Evolutionary conservation across 768 basidiomycete species (phyloP).

Genomic region (Xerocomellus amylosporus): DNA sequence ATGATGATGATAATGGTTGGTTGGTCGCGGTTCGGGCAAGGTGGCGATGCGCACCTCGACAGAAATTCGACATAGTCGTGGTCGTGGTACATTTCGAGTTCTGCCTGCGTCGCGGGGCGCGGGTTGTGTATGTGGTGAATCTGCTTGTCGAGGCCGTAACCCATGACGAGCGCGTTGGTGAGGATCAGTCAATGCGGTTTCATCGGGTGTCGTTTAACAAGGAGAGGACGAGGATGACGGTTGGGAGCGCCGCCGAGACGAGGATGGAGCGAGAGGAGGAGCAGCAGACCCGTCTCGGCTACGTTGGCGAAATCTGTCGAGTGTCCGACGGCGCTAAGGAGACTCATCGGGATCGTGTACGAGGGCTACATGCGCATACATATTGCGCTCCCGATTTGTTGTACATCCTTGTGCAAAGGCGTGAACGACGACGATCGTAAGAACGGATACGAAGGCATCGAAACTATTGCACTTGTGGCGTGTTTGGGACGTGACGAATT

Average conservation of each 20-base stretch:
- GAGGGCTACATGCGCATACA: constrained; percentile 68
- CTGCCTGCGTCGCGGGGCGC: constrained; percentile 81
- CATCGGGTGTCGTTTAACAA: constrained; percentile 95
- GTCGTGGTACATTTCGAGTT: constrained; percentile 90
- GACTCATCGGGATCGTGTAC: constrained; percentile 55
- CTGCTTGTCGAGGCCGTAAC: constrained; percentile 94
- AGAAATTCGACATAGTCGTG: constrained; percentile 95
- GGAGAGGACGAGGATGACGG: constrained; percentile 49
- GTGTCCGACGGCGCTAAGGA: constrained; percentile 44
- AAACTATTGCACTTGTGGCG: no score
- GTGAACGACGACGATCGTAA: constrained; percentile 47
- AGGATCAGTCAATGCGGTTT: constrained; percentile 95
- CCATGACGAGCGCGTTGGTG: constrained; percentile 93
- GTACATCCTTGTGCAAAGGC: constrained; percentile 65
- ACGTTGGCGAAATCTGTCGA: constrained; percentile 42
- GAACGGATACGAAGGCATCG: constrained; percentile 44
- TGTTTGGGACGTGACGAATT: no score
- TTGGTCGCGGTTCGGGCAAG: background rate
- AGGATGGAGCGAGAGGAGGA: constrained; percentile 70
- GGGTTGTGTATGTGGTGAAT: constrained; percentile 94
- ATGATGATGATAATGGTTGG: background rate
- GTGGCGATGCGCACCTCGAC: constrained; percentile 58
- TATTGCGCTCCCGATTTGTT: constrained; percentile 70
- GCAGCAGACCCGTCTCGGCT: constrained; percentile 48
- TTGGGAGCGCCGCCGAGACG: constrained; percentile 56